A percentile compares a stretch with the other conserved stretches of the same genome.
phyloP scores from a whole-genome alignment of 306 rosid genomes.

The Leucaena leucocephala region DNA sequence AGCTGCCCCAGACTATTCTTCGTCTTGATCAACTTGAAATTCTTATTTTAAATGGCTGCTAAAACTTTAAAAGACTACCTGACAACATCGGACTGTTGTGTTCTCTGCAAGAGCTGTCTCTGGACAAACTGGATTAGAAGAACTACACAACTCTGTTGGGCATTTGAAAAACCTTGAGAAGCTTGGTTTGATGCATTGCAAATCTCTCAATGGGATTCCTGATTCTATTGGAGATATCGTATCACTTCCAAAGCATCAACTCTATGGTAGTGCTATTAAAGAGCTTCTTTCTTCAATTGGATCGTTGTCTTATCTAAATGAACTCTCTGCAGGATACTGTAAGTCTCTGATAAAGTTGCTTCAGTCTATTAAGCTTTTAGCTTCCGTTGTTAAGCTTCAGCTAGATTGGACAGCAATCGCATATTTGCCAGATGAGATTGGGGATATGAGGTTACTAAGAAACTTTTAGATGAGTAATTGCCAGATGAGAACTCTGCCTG shows the following conservation, averaged over 20 bases:
- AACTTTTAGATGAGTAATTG: slow-evolving; percentile 59
- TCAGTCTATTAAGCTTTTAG: slow-evolving; percentile 40
- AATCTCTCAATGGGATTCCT: slow-evolving; percentile 53
- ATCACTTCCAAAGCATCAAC: slow-evolving; percentile 37
- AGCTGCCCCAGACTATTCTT: slow-evolving; percentile 55
- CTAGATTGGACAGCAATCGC: slow-evolving; percentile 53
- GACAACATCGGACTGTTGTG: slow-evolving; percentile 46
- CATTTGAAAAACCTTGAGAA: slow-evolving; percentile 57
- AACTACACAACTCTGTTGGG: slow-evolving; percentile 55
- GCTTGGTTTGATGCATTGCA: slow-evolving; percentile 49
- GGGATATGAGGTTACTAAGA: slow-evolving; percentile 53
- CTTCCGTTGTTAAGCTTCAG: slow-evolving; percentile 47
- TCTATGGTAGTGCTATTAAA: slow-evolving; percentile 35
- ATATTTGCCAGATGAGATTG: slow-evolving; percentile 58
- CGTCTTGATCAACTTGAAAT: slow-evolving; percentile 49
- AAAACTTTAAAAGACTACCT: slow-evolving; percentile 47
- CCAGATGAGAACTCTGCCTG: slow-evolving; percentile 53
- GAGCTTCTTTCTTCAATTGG: slow-evolving; percentile 64
- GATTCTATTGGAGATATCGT: slow-evolving; percentile 50
- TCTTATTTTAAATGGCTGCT: slow-evolving; percentile 50
- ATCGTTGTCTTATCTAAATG: slow-evolving; percentile 47
- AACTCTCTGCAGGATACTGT: slow-evolving; percentile 45
- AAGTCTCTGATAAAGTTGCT: slow-evolving; percentile 46
- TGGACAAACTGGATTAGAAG: slow-evolving; percentile 43
- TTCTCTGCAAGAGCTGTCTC: slow-evolving; percentile 58